Conservation (phyloP, 495 filamentous ascomycete genomes). For the Neurospora intermedia region DNA sequence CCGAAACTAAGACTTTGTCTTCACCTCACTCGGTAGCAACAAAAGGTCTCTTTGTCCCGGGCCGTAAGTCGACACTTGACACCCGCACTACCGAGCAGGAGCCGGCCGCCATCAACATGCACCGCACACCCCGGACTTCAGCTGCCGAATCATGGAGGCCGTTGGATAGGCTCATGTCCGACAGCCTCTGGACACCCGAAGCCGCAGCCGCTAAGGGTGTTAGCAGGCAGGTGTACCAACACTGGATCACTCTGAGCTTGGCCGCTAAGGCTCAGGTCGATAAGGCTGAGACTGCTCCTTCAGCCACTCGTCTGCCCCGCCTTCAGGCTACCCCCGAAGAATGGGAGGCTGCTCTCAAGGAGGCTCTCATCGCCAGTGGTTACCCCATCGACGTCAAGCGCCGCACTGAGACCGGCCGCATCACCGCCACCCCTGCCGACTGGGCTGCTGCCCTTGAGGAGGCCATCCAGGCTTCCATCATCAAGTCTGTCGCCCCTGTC, state of each 20-base stretch:
- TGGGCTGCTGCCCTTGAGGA: slow-evolving; percentile 17
- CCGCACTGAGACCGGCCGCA: slow-evolving; percentile 10
- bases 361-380: slow-evolving; percentile 18
- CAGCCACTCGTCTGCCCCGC: background rate
- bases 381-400: background rate
- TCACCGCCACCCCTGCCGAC: slow-evolving; percentile 10
- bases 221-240: slow-evolving; percentile 3
- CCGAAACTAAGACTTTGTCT: slow-evolving; percentile 1
- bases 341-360: slow-evolving; percentile 26
- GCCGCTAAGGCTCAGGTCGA: background rate
- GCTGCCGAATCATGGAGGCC: slow-evolving; percentile 9
- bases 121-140: slow-evolving; percentile 11
- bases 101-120: slow-evolving; percentile 24
- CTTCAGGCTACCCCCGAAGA: slow-evolving; percentile 16
- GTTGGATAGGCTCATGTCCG: slow-evolving; percentile 20
- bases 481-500: background rate
- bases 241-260: background rate
- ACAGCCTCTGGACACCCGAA: slow-evolving; percentile 20
- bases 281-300: background rate
- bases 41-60: background rate
- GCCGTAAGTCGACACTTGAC: background rate
- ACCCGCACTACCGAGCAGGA: slow-evolving; percentile 26
- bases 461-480: slow-evolving; percentile 15
- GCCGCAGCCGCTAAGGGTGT: background rate
- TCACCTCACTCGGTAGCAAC: slow-evolving; percentile 14